Evolutionary conservation across 257 asterid species (phyloP).

Genomic region (Pogostemon cablin): DNA sequence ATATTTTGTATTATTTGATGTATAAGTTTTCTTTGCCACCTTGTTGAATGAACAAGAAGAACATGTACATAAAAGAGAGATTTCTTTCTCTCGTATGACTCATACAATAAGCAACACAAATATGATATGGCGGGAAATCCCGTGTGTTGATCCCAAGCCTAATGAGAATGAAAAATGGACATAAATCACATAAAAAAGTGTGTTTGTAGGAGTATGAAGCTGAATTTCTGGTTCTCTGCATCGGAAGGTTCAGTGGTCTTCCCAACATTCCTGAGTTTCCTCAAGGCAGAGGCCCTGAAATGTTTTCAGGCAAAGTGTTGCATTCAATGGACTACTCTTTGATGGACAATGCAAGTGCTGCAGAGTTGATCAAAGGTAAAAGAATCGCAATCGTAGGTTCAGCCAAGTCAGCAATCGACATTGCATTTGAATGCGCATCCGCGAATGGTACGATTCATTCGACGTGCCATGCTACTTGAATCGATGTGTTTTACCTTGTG

Average conservation of each 20-base stretch:
- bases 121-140: too few species aligned
- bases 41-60: too few species aligned
- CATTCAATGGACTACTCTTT: conserved; percentile 55
- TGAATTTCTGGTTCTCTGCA: conserved; percentile 57
- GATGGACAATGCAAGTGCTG: conserved; percentile 45
- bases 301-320: conserved; percentile 52
- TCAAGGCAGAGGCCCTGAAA: conserved; percentile 45
- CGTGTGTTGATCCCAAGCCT: too few species aligned
- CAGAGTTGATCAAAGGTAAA: conserved; percentile 50
- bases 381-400: conserved; percentile 48
- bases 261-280: conserved; percentile 53
- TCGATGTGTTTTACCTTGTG: background rate
- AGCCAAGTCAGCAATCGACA: conserved; percentile 51
- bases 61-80: too few species aligned
- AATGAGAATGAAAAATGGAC: too few species aligned
- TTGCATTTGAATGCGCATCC: conserved; percentile 47
- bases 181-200: background rate
- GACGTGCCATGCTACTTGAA: background rate
- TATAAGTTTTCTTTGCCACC: too few species aligned
- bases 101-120: too few species aligned
- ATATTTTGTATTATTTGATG: too few species aligned
- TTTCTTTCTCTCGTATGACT: too few species aligned
- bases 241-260: conserved; percentile 57
- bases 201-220: conserved; percentile 44
- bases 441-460: conserved; percentile 40